Evolutionary conservation across 495 filamentous ascomycete genomes (phyloP), one percentile per base, ranked within the genome.

Genomic region (Xylaria longipes): DNA sequence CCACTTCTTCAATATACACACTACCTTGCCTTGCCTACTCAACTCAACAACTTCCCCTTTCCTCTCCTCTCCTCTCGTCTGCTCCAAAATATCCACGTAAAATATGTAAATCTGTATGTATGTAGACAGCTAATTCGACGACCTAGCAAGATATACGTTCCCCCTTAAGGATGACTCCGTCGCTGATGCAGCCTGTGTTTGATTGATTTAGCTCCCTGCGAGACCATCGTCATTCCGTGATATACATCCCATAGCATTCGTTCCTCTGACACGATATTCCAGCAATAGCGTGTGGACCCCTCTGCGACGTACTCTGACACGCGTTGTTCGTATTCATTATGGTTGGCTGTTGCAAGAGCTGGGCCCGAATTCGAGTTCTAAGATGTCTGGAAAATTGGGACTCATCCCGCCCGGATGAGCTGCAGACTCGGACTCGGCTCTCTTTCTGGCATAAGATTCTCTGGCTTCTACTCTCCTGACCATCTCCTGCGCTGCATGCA

Each of bases 401-500:
- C n/a, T 6, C 7, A 35, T 39, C 31, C 20, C 15, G 29, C 35
- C 17, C 54, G 22, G 22, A 74, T 22, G 41, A 14, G 64, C 64
- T 25, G 72, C 65, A 6, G 76, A 73, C 52, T 77, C 76, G 9
- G 76, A 77, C 57, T 67, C 68, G 33, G 76, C 72, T 27, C 66
- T 69, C 50, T 69, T 71, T 22, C 76, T 69, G 46, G 29, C 69
- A 25, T 65, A 43, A 56, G 60, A 71, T 43, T 77, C 76, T 45
- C 76, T 64, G 17, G 71, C 66, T 12, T 72, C 22, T 50, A 75
- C 76, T 70, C 76, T 75, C 68, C 64, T 77, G 0, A 75, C 76
- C 6, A 73, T 75, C 39, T 76, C 76, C 25, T 77, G 75, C 9
- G 70, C 75, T 5, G 70, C 77, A n/a, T 75, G 68, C 39, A 79